Conservation (phyloP, 371 early-diverging fungal genomes). For the Mortierella sp. region DNA sequence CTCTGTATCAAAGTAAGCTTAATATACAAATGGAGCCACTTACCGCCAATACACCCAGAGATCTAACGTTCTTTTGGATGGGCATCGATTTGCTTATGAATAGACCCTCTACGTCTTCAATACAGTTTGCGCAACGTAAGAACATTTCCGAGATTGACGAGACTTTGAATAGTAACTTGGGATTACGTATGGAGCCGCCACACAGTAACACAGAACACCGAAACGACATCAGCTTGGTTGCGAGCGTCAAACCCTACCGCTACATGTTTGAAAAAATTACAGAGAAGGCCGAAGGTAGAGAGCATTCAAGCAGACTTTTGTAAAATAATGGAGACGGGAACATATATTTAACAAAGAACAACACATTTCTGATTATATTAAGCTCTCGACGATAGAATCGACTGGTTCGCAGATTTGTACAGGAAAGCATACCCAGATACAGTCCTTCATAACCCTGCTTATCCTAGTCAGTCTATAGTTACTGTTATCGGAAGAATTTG, state of each 20-base stretch:
- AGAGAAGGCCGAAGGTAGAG: constrained; percentile 74
- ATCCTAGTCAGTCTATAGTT: constrained; percentile 63
- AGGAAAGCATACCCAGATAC: constrained; percentile 64
- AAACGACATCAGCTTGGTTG: constrained; percentile 59
- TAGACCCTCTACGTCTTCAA: constrained; percentile 35
- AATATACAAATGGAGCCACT: background rate
- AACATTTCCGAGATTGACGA: constrained; percentile 33
- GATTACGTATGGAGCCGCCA: constrained; percentile 12
- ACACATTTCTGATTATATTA: background rate
- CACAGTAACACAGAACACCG: constrained; percentile 10
- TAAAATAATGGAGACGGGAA: background rate
- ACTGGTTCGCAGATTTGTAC: constrained; percentile 63
- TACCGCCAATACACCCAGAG: background rate
- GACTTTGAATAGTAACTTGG: constrained; percentile 31
- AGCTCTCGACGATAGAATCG: constrained; percentile 79
- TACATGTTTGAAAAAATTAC: constrained; percentile 91
- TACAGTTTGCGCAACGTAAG: constrained; percentile 41
- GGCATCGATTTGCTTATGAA: background rate
- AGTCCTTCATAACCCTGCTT: constrained; percentile 74
- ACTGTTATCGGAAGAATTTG: constrained; percentile 84
- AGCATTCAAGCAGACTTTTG: background rate
- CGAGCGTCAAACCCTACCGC: constrained; percentile 74
- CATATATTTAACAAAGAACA: background rate
- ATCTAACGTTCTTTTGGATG: background rate
- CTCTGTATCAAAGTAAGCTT: constrained; percentile 11